phyloP scores from a whole-genome alignment of 2,329 filamentous ascomycete genomes.

The Scedosporium aurantiacum region DNA sequence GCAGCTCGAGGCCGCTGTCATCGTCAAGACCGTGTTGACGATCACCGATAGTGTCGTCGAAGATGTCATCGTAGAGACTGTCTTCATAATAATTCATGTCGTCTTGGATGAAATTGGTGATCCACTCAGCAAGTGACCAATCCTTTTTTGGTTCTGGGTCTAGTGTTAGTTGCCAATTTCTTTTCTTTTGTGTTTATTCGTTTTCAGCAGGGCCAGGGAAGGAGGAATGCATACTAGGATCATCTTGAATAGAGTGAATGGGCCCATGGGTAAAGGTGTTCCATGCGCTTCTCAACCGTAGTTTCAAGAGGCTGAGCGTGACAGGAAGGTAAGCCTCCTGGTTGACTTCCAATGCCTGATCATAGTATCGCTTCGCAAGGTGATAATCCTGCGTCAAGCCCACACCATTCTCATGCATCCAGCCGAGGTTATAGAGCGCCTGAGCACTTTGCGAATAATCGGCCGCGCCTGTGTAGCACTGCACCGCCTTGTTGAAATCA shows the following conservation, averaged over 20 bases:
- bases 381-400: constrained; percentile 93
- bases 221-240: constrained; percentile 55
- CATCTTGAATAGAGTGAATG: constrained; percentile 84
- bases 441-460: constrained; percentile 89
- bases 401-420: constrained; percentile 98
- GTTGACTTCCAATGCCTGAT: constrained; percentile 83
- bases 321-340: constrained; percentile 90
- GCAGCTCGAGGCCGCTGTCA: constrained; percentile 70
- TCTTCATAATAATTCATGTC: constrained; percentile 55
- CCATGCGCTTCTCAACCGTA: constrained; percentile 82
- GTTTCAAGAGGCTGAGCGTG: constrained; percentile 74
- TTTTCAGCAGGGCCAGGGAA: constrained; percentile 17
- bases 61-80: constrained; percentile 41
- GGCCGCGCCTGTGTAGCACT: constrained; percentile 85
- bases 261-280: constrained; percentile 85
- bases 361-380: constrained; percentile 91
- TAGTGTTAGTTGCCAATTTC: background rate
- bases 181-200: background rate
- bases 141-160: constrained; percentile 53
- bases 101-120: constrained; percentile 70
- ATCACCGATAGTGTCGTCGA: constrained; percentile 44
- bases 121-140: constrained; percentile 76
- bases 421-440: constrained; percentile 91
- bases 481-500: constrained; percentile 76
- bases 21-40: constrained; percentile 57